Conservation (phyloP, 805 yeast species). For the Pichia sporocuriosa region DNA sequence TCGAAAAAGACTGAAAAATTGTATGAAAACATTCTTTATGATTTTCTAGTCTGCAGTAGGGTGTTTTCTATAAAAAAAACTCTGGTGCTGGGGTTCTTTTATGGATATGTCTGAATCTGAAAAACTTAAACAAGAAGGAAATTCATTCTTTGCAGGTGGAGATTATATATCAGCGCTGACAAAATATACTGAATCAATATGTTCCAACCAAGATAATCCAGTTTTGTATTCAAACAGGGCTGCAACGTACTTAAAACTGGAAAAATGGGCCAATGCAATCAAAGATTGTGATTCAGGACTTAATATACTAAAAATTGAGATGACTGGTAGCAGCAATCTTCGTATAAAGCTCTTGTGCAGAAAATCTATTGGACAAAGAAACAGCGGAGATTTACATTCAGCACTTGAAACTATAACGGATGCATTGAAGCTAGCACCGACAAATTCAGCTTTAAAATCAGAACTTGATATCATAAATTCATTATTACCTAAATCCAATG, state of each 20-base stretch:
- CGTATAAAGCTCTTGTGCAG: conserved; percentile 47
- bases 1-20: too few relatives aligned
- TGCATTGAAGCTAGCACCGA: conserved; percentile 37
- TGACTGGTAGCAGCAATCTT: conserved; percentile 14
- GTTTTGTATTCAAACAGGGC: conserved; percentile 64
- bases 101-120: too few relatives aligned
- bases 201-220: conserved; percentile 31
- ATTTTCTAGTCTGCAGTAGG: too few relatives aligned
- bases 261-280: conserved; percentile 43
- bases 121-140: conserved; percentile 3
- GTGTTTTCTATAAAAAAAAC: too few relatives aligned
- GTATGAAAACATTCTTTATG: too few relatives aligned
- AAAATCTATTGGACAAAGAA: conserved; percentile 35
- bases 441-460: conserved; percentile 34
- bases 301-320: conserved; percentile 7
- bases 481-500: too few relatives aligned
- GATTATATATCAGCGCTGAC: conserved; percentile 3
- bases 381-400: conserved; percentile 26
- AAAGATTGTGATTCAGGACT: conserved; percentile 48
- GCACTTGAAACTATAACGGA: conserved; percentile 26
- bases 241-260: conserved; percentile 50
- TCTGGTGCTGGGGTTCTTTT: too few relatives aligned
- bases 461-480: too few relatives aligned
- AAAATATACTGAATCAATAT: conserved; percentile 45
- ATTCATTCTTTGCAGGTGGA: background rate